Percentiles rank a stretch among this genome's conserved stretches.
Evolutionary conservation across 148 eudicot genomes (phyloP).

Genomic region (Rhododendron ferrugineum): DNA sequence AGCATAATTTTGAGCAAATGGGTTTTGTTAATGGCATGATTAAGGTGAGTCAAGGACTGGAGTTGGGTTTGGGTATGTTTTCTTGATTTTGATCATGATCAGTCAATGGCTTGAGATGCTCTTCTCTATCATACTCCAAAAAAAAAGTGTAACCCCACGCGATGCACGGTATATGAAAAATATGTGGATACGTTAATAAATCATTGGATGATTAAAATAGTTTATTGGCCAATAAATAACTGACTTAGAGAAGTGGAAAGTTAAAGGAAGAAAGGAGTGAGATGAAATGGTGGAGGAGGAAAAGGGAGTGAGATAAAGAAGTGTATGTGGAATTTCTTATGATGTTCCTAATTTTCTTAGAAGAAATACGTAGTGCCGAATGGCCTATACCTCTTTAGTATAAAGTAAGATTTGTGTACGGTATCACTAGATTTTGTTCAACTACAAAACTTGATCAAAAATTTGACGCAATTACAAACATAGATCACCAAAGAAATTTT

Average conservation of each 20-base stretch:
- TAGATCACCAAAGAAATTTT: neutral
- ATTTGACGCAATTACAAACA: neutral
- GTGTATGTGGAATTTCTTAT: too few relatives aligned
- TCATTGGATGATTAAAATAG: too few relatives aligned
- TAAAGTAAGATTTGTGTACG: neutral
- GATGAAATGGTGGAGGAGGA: too few relatives aligned
- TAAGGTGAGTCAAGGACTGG: neutral
- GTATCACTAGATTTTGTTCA: neutral
- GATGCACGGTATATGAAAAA: neutral
- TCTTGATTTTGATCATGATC: neutral
- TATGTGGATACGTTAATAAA: neutral
- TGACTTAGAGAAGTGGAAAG: too few relatives aligned
- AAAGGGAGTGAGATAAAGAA: too few relatives aligned
- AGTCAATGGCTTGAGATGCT: neutral
- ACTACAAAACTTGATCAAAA: neutral
- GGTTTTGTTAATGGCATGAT: neutral
- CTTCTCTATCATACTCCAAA: neutral
- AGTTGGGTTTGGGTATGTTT: neutral
- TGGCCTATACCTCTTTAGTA: too few relatives aligned
- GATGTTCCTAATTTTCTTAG: too few relatives aligned
- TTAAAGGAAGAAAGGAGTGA: too few relatives aligned
- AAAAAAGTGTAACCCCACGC: neutral
- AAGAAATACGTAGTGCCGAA: too few relatives aligned
- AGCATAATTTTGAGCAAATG: neutral
- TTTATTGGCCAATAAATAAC: too few relatives aligned